A percentile compares a stretch with the other conserved stretches of the same genome.
phyloP scores from a whole-genome alignment of 2,329 filamentous ascomycete genomes.

The Pseudogymnoascus sp. region DNA sequence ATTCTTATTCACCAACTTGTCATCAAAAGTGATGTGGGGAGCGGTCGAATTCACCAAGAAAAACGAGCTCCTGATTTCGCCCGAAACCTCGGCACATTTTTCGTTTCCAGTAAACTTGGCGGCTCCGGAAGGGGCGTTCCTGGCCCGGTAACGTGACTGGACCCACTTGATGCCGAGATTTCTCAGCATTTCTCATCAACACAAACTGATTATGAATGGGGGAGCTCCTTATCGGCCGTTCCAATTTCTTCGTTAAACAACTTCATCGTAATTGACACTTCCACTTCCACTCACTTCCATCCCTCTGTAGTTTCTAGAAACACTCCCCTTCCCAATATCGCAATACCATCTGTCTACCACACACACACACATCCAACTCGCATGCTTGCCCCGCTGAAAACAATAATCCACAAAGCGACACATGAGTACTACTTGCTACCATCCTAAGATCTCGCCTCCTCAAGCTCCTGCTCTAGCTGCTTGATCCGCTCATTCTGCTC shows the following conservation, averaged over 20 bases:
- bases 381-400: background rate
- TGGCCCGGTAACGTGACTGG: background rate
- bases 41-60: background rate
- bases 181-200: background rate
- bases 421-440: background rate
- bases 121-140: background rate
- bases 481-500: slow-evolving; percentile 61
- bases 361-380: background rate
- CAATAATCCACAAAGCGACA: background rate
- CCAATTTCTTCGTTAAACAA: background rate
- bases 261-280: background rate
- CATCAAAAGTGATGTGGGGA: background rate
- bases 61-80: background rate
- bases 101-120: background rate
- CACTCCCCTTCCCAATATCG: background rate
- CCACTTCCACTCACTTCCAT: too few relatives aligned
- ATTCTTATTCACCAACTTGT: background rate
- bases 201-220: background rate
- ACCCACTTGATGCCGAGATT: background rate
- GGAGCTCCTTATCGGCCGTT: background rate
- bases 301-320: background rate
- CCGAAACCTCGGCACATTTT: background rate
- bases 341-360: background rate
- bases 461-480: slow-evolving; percentile 58
- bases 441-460: slow-evolving; percentile 48